Base-by-base conservation (phyloP, 768 basidiomycete genomes). In the Suillus brevipes region DNA sequence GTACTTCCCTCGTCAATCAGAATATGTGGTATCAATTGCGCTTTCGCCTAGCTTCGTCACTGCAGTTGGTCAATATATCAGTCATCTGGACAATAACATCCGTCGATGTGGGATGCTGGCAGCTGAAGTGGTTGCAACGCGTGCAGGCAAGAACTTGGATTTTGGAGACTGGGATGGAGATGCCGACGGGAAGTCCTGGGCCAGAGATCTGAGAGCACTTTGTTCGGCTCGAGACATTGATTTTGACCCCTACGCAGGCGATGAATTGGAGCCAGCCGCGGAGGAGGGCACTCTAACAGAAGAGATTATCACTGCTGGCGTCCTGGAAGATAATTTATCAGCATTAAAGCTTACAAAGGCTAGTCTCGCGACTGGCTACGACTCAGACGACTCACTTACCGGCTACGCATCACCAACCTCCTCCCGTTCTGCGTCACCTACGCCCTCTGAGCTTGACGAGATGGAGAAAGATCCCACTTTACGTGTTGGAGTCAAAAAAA, bases 81-180 rank as follows among this genome's bases (percentile, higher is more conserved):
- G 82, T 1, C 94, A 97, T 75, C 77, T 88, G 7, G 94, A 97
- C 61, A 77, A 81, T 1, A 82, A 87, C 4, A 84, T 97, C 23
- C 89, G 97, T 4, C 84, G 89, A 31, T 91, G 94, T 69, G 97
- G 97, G 4, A 97, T 99, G 95, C 83, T 98, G 40, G 88, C 87
- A 0, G 97, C 92, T 0, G 97, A 99, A 77, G 80, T 90, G 20
- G 83, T 90, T 10, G 91, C 94, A 1, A 78, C 80, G 6, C 79
- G 80, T 34, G 81, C 81, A 16, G 84, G 87, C 7, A 91, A 90
- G 73, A 83, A 82, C 57, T 80, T 98, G 25, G 81, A 87, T 64
- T 98, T 99, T 68, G 89, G 85, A 0, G 87, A 84, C 47, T 97
- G 96, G 96, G 89, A 91, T 9, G 94, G 90, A 1, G 84, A 87